Percentiles rank a stretch among this genome's conserved stretches.
Evolutionary conservation across 2,329 filamentous ascomycete species (phyloP).

Genomic region (Venturiaceae sp.): DNA sequence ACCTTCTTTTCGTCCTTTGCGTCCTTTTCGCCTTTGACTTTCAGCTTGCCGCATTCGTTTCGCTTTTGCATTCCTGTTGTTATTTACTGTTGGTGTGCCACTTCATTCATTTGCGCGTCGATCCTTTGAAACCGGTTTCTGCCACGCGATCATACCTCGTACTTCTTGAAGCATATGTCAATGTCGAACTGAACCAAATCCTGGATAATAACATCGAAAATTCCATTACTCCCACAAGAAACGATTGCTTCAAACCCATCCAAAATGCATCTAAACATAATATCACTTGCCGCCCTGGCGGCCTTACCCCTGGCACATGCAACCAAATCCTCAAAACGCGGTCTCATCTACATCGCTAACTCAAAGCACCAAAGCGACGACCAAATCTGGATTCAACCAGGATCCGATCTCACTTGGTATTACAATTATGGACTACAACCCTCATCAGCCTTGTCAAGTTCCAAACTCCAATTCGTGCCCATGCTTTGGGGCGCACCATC

Average conservation of each 20-base stretch:
- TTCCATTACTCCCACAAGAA: not conserved
- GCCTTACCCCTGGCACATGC: not conserved
- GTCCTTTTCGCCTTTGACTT: not conserved
- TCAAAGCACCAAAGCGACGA: conserved; percentile 49
- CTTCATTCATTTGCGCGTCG: not conserved
- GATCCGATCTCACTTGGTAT: conserved; percentile 65
- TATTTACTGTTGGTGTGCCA: not conserved
- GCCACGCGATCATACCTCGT: not conserved
- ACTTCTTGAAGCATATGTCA: not conserved
- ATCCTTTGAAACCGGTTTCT: not conserved
- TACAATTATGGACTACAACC: conserved; percentile 65
- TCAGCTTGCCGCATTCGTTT: not conserved
- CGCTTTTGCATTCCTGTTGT: not conserved
- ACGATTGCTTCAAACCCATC: not conserved
- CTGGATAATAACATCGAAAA: not conserved
- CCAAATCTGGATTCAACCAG: conserved; percentile 48
- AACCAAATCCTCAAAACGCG: conserved; percentile 48
- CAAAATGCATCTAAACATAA: not conserved
- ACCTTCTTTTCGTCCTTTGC: not conserved
- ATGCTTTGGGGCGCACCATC: conserved; percentile 63
- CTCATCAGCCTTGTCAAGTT: conserved; percentile 37
- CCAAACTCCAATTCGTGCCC: conserved; percentile 60
- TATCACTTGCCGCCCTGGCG: not conserved
- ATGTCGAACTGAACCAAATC: not conserved
- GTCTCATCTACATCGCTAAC: conserved; percentile 59